Evolutionary conservation across 768 basidiomycete species (phyloP).

Genomic region (Lactarius deliciosus): DNA sequence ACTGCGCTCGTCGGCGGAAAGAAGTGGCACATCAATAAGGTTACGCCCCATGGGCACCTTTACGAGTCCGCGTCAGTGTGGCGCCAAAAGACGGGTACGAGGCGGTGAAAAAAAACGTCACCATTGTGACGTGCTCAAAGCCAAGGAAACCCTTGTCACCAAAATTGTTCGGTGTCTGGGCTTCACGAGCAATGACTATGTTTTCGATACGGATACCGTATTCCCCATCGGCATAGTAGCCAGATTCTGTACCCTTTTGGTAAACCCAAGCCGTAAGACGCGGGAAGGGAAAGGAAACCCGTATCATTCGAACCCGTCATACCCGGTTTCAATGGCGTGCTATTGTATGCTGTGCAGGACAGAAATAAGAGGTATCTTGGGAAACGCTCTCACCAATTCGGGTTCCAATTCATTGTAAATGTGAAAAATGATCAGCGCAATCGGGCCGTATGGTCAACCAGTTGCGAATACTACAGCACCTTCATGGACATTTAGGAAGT

Average conservation of each 20-base stretch:
- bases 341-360: constrained; percentile 56
- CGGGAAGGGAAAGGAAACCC: constrained; percentile 2
- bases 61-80: constrained; percentile 17
- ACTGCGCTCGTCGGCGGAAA: constrained; percentile 63
- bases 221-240: constrained; percentile 86
- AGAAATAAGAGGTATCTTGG: neutral
- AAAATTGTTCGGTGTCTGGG: constrained; percentile 69
- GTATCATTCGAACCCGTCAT: constrained; percentile 87
- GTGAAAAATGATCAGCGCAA: neutral
- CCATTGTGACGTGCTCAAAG: constrained; percentile 88
- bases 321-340: constrained; percentile 68
- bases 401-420: constrained; percentile 54
- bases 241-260: constrained; percentile 61
- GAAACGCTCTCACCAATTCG: constrained; percentile 40
- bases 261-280: neutral
- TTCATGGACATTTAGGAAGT: constrained; percentile 95
- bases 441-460: neutral
- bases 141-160: constrained; percentile 81
- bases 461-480: constrained; percentile 32
- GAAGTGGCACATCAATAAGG: constrained; percentile 62
- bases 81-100: neutral
- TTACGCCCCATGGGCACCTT: constrained; percentile 87
- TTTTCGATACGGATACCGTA: constrained; percentile 95
- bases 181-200: constrained; percentile 74
- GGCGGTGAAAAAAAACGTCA: constrained; percentile 39